These are phyloP conservation scores for Nidula niveotomentosa DNA, from an alignment of 1,284 basidiomycete genomes.

Conservation along the genomic window DNA sequence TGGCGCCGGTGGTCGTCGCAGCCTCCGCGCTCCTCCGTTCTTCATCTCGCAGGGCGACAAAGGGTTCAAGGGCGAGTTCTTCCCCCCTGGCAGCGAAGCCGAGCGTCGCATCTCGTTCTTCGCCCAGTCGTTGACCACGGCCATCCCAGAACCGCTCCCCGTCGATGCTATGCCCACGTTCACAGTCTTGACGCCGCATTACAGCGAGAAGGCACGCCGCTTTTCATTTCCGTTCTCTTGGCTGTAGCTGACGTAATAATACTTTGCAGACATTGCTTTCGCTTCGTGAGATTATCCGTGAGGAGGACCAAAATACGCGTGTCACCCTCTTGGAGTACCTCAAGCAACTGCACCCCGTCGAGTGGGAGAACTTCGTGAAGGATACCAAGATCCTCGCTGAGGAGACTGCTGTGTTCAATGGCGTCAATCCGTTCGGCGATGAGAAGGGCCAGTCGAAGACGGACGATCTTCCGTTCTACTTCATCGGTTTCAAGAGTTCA, in stretches of 20 bases:
- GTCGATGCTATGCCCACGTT: conserved; percentile 98
- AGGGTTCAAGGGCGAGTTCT: conserved; percentile 86
- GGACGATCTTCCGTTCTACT: conserved; percentile 98
- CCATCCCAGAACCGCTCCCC: conserved; percentile 86
- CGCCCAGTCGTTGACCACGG: conserved; percentile 89
- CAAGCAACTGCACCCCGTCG: conserved; percentile 96
- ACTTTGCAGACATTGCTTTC: conserved; percentile 77
- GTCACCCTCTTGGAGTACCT: conserved; percentile 96
- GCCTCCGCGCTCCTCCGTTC: conserved; percentile 90
- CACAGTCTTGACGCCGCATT: conserved; percentile 94
- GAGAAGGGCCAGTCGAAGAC: conserved; percentile 87
- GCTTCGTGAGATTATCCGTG: conserved; percentile 93
- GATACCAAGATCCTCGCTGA: conserved; percentile 99
- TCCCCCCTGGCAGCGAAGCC: conserved; percentile 89
- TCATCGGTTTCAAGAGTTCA: conserved; percentile 98
- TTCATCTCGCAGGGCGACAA: conserved; percentile 92
- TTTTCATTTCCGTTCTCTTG: background rate
- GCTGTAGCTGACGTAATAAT: conserved; percentile 9
- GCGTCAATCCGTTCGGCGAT: conserved; percentile 79
- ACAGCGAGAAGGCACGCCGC: conserved; percentile 82
- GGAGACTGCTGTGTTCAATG: conserved; percentile 88
- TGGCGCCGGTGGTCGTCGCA: conserved; percentile 80
- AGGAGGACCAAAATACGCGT: conserved; percentile 94
- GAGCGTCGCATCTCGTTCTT: conserved; percentile 97
- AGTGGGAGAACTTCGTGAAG: conserved; percentile 99